These are phyloP conservation scores for Hippophae rhamnoides DNA, from an alignment of 306 rosid species.

Conservation along the genomic window DNA sequence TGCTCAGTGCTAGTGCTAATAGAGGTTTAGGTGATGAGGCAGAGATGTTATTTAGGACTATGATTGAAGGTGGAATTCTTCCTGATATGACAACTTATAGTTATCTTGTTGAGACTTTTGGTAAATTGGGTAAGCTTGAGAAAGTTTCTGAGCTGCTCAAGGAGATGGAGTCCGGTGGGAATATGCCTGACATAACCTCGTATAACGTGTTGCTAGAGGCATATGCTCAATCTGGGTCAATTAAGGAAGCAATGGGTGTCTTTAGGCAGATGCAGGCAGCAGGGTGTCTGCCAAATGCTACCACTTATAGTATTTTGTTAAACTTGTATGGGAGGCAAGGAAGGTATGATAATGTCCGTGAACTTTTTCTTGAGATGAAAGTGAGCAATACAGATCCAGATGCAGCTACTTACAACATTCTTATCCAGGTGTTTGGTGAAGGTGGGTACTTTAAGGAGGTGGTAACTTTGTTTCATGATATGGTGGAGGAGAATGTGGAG, in stretches of 20 bases:
- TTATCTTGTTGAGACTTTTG: conserved; percentile 74
- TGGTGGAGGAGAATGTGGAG: conserved; percentile 86
- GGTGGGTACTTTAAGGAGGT: conserved; percentile 97
- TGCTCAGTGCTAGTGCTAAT: conserved; percentile 84
- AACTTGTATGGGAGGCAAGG: conserved; percentile 74
- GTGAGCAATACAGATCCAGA: conserved; percentile 80
- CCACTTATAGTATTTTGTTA: conserved; percentile 70
- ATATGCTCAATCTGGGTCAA: conserved; percentile 52
- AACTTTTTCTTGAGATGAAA: conserved; percentile 93
- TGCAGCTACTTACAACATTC: conserved; percentile 80
- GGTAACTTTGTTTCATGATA: conserved; percentile 91
- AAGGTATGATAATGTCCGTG: conserved; percentile 82
- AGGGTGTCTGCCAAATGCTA: conserved; percentile 69
- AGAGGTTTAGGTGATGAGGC: conserved; percentile 83
- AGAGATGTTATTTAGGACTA: conserved; percentile 86
- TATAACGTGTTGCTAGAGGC: conserved; percentile 85
- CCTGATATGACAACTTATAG: conserved; percentile 73
- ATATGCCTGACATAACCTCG: conserved; percentile 73
- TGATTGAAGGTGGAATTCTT: conserved; percentile 85
- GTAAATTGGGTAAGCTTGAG: conserved; percentile 54
- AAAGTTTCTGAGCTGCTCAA: conserved; percentile 76
- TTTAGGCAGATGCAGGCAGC: conserved; percentile 96
- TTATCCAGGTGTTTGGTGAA: conserved; percentile 89
- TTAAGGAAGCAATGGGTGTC: conserved; percentile 63
- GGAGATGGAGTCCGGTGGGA: conserved; percentile 83